Evolutionary conservation across 495 filamentous ascomycete species (phyloP).

Genomic region (Hypoxylon trugodes): DNA sequence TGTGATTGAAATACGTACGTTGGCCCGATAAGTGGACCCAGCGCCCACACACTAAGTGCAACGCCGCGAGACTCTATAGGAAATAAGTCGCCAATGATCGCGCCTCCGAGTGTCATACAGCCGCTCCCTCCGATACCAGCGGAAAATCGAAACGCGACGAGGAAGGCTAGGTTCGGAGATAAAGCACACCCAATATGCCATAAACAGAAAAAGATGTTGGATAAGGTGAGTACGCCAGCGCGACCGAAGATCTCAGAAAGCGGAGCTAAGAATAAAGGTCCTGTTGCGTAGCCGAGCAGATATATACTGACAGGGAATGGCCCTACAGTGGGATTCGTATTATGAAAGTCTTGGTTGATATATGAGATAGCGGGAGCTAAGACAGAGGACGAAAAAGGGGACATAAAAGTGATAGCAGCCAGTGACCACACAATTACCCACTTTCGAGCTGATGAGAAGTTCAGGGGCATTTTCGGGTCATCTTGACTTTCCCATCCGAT

Average conservation of each 20-base stretch:
- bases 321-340: slow-evolving; percentile 43
- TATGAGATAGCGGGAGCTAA: slow-evolving; percentile 66
- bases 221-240: slow-evolving; percentile 63
- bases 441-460: slow-evolving; percentile 69
- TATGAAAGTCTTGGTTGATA: slow-evolving; percentile 63
- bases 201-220: slow-evolving; percentile 73
- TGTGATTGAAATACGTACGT: too few relatives aligned
- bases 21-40: slow-evolving; percentile 53
- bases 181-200: slow-evolving; percentile 77
- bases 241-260: slow-evolving; percentile 81
- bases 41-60: slow-evolving; percentile 63
- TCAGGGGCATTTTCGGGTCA: slow-evolving; percentile 77
- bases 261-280: slow-evolving; percentile 62
- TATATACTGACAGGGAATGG: slow-evolving; percentile 54
- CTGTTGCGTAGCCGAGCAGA: slow-evolving; percentile 54
- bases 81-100: slow-evolving; percentile 67
- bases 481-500: slow-evolving; percentile 69
- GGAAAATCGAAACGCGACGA: slow-evolving; percentile 73
- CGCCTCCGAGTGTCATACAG: slow-evolving; percentile 61
- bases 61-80: slow-evolving; percentile 61
- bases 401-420: slow-evolving; percentile 64
- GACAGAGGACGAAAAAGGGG: slow-evolving; percentile 71
- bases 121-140: slow-evolving; percentile 68
- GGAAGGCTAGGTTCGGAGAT: slow-evolving; percentile 61
- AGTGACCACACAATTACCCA: slow-evolving; percentile 69